Percentiles rank a stretch among this genome's conserved stretches.
These are phyloP conservation scores for Fistulinella staudtii DNA, from an alignment of 1,284 basidiomycete species.

Conservation along the genomic window DNA sequence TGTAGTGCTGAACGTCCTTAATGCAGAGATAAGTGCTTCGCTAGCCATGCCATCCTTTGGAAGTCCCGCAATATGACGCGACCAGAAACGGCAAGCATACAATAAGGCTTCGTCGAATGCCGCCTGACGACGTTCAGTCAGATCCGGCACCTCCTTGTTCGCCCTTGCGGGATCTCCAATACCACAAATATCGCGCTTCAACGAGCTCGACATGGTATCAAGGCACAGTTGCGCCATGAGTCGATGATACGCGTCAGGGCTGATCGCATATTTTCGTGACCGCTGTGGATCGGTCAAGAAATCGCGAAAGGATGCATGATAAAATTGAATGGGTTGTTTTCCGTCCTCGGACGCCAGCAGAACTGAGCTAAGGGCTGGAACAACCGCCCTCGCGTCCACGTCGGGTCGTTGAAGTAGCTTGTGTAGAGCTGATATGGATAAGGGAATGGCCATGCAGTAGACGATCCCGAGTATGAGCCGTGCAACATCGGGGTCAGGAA, in stretches of 20 bases:
- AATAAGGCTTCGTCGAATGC: slow-evolving; percentile 18
- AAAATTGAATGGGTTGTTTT: slow-evolving; percentile 20
- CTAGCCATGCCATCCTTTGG: slow-evolving; percentile 4
- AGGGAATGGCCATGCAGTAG: slow-evolving; percentile 9
- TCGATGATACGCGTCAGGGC: slow-evolving; percentile 14
- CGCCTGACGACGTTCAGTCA: slow-evolving; percentile 16
- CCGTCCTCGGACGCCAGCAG: too few relatives aligned
- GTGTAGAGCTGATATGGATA: slow-evolving; percentile 8
- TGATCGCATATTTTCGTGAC: slow-evolving; percentile 8
- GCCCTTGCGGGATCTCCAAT: slow-evolving; percentile 19
- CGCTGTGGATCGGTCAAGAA: slow-evolving; percentile 12
- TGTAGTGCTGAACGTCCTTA: slow-evolving; percentile 14
- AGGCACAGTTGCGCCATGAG: slow-evolving; percentile 17
- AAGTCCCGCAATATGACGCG: slow-evolving; percentile 18
- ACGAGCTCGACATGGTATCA: slow-evolving; percentile 7
- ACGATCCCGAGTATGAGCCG: too few relatives aligned
- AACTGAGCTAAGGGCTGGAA: slow-evolving; percentile 15
- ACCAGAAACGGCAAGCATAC: slow-evolving; percentile 25
- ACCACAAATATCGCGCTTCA: slow-evolving; percentile 24
- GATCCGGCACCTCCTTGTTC: slow-evolving; percentile 21
- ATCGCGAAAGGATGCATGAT: slow-evolving; percentile 23
- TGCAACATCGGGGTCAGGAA: too few relatives aligned
- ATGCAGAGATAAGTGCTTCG: slow-evolving; percentile 4
- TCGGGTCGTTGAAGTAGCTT: slow-evolving; percentile 9
- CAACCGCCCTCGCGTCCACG: slow-evolving; percentile 14